A percentile compares a stretch with the other conserved stretches of the same genome.
phyloP scores from a whole-genome alignment of 495 filamentous ascomycete genomes.

The Aspergillus panamensis region DNA sequence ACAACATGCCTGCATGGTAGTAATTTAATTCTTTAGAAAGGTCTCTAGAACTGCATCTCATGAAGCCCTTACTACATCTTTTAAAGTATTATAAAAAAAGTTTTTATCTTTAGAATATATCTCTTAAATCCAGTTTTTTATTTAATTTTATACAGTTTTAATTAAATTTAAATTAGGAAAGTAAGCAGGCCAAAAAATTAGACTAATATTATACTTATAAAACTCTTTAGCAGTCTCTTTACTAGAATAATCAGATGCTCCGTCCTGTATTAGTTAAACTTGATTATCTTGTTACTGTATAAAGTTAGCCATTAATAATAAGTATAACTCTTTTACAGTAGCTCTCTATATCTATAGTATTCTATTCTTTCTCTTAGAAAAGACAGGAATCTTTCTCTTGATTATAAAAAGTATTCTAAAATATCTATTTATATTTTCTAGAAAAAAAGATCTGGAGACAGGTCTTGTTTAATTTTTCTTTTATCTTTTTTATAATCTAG shows the following conservation, averaged over 20 bases:
- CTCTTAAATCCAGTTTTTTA: constrained; percentile 1
- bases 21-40: not conserved
- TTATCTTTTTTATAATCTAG: not conserved
- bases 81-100: not conserved
- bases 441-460: not conserved
- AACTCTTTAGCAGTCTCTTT: not conserved
- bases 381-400: not conserved
- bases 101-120: not conserved
- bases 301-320: constrained; percentile 10
- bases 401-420: constrained; percentile 1
- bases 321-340: not conserved
- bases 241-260: constrained; percentile 2
- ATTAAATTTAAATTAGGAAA: constrained; percentile 4
- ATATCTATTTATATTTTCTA: not conserved
- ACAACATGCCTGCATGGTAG: not conserved
- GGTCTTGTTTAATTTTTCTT: not conserved
- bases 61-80: not conserved
- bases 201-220: not conserved
- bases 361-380: constrained; percentile 11
- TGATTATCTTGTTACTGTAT: not conserved
- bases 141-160: not conserved
- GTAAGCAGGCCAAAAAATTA: constrained; percentile 9
- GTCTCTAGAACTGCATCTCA: not conserved
- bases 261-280: constrained; percentile 3
- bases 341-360: not conserved